Conservation (phyloP, 2,329 filamentous ascomycete genomes). For the Trichoderma hamatum region DNA sequence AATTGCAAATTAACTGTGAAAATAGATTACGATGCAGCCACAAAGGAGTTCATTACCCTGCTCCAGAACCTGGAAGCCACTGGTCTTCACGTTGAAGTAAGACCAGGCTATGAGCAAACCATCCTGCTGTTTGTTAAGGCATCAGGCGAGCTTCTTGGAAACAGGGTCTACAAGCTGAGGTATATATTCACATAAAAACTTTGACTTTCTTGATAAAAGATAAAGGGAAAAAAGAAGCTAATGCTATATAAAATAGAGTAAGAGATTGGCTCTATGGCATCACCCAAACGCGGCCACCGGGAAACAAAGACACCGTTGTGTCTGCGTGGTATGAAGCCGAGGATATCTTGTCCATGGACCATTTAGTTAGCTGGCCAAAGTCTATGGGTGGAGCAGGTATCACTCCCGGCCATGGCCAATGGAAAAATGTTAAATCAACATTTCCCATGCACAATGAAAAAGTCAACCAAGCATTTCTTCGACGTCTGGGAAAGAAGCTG, state of each 20-base stretch:
- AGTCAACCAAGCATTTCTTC: slow-evolving; percentile 59
- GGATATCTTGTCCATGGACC: slow-evolving; percentile 70
- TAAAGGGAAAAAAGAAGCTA: neutral
- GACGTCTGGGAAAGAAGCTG: slow-evolving; percentile 57
- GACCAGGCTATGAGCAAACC: slow-evolving; percentile 68
- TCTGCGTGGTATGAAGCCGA: slow-evolving; percentile 62
- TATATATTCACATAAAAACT: slow-evolving; percentile 35
- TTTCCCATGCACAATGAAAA: slow-evolving; percentile 65
- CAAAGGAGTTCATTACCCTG: slow-evolving; percentile 47
- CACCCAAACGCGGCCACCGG: slow-evolving; percentile 62
- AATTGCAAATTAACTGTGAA: neutral
- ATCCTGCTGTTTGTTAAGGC: slow-evolving; percentile 69
- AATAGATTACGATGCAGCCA: slow-evolving; percentile 41
- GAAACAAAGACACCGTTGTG: slow-evolving; percentile 56
- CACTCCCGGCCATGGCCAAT: slow-evolving; percentile 59
- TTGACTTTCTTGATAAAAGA: neutral
- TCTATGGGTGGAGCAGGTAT: slow-evolving; percentile 65
- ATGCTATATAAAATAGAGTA: slow-evolving; percentile 51
- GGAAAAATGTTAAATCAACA: slow-evolving; percentile 62
- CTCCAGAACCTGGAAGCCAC: slow-evolving; percentile 62
- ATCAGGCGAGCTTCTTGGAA: slow-evolving; percentile 64
- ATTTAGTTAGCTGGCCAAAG: slow-evolving; percentile 63
- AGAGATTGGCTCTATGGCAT: slow-evolving; percentile 77
- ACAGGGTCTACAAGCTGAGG: slow-evolving; percentile 69
- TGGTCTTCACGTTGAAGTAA: slow-evolving; percentile 71